phyloP scores from a whole-genome alignment of 768 basidiomycete genomes.

The Suillus occidentalis region DNA sequence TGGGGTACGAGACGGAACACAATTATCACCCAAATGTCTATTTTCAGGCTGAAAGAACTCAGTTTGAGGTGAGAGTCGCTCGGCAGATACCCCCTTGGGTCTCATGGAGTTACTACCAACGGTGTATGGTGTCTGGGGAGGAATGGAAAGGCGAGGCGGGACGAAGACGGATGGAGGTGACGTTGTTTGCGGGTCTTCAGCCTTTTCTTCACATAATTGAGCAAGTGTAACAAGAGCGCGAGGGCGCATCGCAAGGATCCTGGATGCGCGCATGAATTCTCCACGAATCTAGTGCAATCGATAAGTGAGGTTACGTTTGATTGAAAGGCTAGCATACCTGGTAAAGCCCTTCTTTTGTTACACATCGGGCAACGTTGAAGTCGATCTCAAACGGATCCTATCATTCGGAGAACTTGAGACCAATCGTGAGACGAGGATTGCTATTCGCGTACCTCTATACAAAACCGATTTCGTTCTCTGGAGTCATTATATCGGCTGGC shows the following conservation, averaged over 20 bases:
- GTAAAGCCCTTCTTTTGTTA: slow-evolving; percentile 94
- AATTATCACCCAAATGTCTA: slow-evolving; percentile 32
- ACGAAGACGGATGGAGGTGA: slow-evolving; percentile 42
- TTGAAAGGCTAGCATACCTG: slow-evolving; percentile 49
- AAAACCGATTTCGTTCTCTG: slow-evolving; percentile 90
- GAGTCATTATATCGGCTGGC: slow-evolving; percentile 60
- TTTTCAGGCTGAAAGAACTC: slow-evolving; percentile 46
- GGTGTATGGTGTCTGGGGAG: slow-evolving; percentile 72
- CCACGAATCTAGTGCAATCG: slow-evolving; percentile 75
- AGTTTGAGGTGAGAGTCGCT: slow-evolving; percentile 52
- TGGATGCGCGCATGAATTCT: slow-evolving; percentile 94
- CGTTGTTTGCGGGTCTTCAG: slow-evolving; percentile 43
- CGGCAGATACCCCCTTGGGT: slow-evolving; percentile 42
- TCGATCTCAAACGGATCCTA: slow-evolving; percentile 97
- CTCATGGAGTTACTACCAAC: slow-evolving; percentile 63
- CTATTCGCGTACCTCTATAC: slow-evolving; percentile 74
- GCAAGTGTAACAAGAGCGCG: slow-evolving; percentile 81
- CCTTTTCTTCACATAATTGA: slow-evolving; percentile 90
- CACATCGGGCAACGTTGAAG: slow-evolving; percentile 95
- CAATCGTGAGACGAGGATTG: neutral
- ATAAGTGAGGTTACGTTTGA: slow-evolving; percentile 5
- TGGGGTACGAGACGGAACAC: slow-evolving; percentile 43
- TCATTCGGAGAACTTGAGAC: slow-evolving; percentile 6
- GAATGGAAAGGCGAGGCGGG: slow-evolving; percentile 46
- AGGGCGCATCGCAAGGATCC: slow-evolving; percentile 78